Conservation (phyloP, 805 yeast species). For the Wickerhamomyces subpelliculosus region DNA sequence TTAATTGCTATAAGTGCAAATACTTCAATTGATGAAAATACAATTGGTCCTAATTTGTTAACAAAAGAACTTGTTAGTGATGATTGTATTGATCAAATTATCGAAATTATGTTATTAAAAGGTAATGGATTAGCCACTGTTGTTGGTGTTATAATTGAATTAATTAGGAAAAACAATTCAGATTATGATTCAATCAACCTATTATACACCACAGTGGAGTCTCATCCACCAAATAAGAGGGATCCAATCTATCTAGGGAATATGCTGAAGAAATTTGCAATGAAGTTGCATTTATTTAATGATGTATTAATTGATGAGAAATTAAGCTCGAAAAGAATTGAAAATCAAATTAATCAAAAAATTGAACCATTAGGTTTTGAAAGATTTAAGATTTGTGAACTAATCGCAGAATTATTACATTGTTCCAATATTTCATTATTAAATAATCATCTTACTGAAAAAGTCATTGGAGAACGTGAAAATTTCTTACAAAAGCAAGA, state of each 20-base stretch:
- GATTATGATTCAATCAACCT: slow-evolving; percentile 89
- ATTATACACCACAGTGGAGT: slow-evolving; percentile 61
- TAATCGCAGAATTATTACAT: slow-evolving; percentile 89
- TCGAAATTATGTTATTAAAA: slow-evolving; percentile 57
- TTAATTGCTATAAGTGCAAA: slow-evolving; percentile 93
- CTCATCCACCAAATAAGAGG: slow-evolving; percentile 82
- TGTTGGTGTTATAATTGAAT: slow-evolving; percentile 87
- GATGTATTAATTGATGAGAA: slow-evolving; percentile 29
- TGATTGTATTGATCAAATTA: slow-evolving; percentile 50
- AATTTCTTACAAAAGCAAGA: slow-evolving; percentile 37
- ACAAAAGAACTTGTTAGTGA: slow-evolving; percentile 82
- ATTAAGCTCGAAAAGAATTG: slow-evolving; percentile 22
- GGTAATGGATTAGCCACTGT: slow-evolving; percentile 86
- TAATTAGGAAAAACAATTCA: slow-evolving; percentile 90
- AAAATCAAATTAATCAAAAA: slow-evolving; percentile 42
- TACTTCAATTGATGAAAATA: slow-evolving; percentile 66
- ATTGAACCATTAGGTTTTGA: slow-evolving; percentile 89
- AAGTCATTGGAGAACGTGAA: slow-evolving; percentile 66
- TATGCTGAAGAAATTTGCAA: slow-evolving; percentile 66
- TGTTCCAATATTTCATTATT: slow-evolving; percentile 93
- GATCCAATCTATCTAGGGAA: slow-evolving; percentile 90
- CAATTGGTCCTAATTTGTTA: slow-evolving; percentile 90
- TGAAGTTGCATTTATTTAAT: slow-evolving; percentile 49
- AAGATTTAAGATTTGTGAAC: slow-evolving; percentile 85
- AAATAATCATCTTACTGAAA: slow-evolving; percentile 70